Conservation (phyloP, 2,329 filamentous ascomycete species). For the Aspergillaceae sp. region DNA sequence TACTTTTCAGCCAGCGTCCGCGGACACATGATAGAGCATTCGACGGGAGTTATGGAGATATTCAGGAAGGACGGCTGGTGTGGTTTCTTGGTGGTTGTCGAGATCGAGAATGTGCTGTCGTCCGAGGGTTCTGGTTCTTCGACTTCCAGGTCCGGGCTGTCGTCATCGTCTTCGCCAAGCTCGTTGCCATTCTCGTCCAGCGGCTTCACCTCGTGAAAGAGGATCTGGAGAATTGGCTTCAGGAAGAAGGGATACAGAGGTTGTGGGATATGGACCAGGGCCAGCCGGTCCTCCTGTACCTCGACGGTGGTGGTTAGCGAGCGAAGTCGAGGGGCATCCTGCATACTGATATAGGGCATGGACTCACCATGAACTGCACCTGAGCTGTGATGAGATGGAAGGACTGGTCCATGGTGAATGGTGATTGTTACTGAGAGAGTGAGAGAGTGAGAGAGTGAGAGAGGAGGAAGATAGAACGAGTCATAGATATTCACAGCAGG, state of each 20-base stretch:
- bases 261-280: conserved; percentile 82
- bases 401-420: conserved; percentile 18
- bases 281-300: conserved; percentile 70
- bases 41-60: conserved; percentile 82
- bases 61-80: conserved; percentile 75
- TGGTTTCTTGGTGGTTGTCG: conserved; percentile 26
- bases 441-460: not conserved
- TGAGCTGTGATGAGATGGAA: conserved; percentile 23
- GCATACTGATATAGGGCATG: not conserved
- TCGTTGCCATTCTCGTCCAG: conserved; percentile 31
- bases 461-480: no score
- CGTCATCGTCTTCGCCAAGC: not conserved
- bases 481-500: no score
- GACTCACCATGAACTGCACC: conserved; percentile 24
- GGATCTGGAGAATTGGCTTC: conserved; percentile 75
- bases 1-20: conserved; percentile 62
- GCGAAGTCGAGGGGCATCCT: conserved; percentile 1
- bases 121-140: no score
- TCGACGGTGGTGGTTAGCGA: conserved; percentile 11
- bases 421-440: not conserved
- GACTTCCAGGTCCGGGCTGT: no score
- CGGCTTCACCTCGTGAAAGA: conserved; percentile 54
- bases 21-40: conserved; percentile 87
- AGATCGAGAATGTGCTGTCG: no score
- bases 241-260: conserved; percentile 68